Evolutionary conservation across 2,329 filamentous ascomycete species (phyloP), one percentile per base, ranked within the genome.

Genomic region (Cercospora janseana): DNA sequence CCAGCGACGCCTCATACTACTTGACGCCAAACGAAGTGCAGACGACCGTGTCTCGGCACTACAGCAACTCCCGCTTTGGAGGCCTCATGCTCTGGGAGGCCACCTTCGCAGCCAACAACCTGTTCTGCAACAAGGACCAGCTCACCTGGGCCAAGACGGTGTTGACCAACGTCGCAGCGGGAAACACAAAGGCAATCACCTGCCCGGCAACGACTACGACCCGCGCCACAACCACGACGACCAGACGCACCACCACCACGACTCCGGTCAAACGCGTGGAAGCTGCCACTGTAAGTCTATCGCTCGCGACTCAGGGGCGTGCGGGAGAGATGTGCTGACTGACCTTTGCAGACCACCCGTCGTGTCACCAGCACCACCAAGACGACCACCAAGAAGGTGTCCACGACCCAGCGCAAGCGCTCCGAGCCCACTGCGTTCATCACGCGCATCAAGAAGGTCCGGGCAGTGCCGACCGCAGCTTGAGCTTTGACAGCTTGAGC

Each of bases 81-180:
- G 80, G 80, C 66, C 69, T 81, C 31, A 82, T 82, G 79, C 63
- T 82, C 4, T 82, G 77, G 77, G 79, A 81, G 45, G 76, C 78
- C 4, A 78, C 75, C 1, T 69, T 70, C 8, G 72, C 44, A 1
- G 41, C 13, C n/a, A 45, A 23, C n/a, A 52, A 52, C n/a, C 21
- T 64, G 10, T 68, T 73, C 46, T 69, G 73, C 47, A 70, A 64
- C n/a, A 59, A 68, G 38, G 65, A 68, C 15, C 80, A 76, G 63
- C 67, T 70, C 2, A 66, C 70, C 44, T 72, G 73, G 65, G 75
- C 77, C 54, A 79, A 78, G 69, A 62, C 71, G 6, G 69, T 75
- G 37, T 61, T 77, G 2, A 27, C 43, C 15, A 38, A 31, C 9
- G 28, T 34, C 4, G 44, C 50, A 4, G 32, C 45, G 3, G 44